Evolutionary conservation across 2,329 filamentous ascomycete species (phyloP), one percentile per base, ranked within the genome.

Genomic region (Fusarium nanum): DNA sequence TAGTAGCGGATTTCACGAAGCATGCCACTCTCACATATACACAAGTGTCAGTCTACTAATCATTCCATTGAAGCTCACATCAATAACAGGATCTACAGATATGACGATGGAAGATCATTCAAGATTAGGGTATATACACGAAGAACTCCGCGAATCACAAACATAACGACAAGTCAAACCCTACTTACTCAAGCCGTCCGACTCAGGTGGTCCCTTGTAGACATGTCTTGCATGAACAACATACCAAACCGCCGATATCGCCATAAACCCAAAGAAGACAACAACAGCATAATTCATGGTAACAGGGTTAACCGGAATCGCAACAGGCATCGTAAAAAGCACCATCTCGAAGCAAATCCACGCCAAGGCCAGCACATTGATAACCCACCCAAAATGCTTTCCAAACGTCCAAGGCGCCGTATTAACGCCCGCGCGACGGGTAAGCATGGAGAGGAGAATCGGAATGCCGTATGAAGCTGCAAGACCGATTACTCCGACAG

Each of bases 401-500:
- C 92, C 92, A 1, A 94, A 86, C 0, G 89, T 91, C 77, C 87
- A 94, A 0, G 86, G 84, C 0, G 91, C 91, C 61, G 89, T 80
- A 48, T 83, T 83, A 20, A 94, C 87, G 41, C 88, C 85, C 48
- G 86, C 83, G 13, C 92, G 86, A 10, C 87, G 85, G 11, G 91
- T 87, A 2, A 93, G 73, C 14, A 94, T 81, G 5, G 86, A 91
- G 50, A 94, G 89, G 10, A 93, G 79, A 55, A 94, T 93, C 0
- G 92, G 92, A 25, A 93, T 84, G 9, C 90, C 91, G 76, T 94
- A 94, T 0, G 91, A 93, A 12, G 89, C 88, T 1, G 89, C 91
- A 0, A 94, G 85, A 65, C 91, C 93, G 75, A 94, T 93, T 4
- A 92, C 94, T 1, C 92, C 92, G 0, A 93, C 91, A 10, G 92